Evolutionary conservation across 2,329 filamentous ascomycete genomes (phyloP).

Genomic region (Leptographium procerum): DNA sequence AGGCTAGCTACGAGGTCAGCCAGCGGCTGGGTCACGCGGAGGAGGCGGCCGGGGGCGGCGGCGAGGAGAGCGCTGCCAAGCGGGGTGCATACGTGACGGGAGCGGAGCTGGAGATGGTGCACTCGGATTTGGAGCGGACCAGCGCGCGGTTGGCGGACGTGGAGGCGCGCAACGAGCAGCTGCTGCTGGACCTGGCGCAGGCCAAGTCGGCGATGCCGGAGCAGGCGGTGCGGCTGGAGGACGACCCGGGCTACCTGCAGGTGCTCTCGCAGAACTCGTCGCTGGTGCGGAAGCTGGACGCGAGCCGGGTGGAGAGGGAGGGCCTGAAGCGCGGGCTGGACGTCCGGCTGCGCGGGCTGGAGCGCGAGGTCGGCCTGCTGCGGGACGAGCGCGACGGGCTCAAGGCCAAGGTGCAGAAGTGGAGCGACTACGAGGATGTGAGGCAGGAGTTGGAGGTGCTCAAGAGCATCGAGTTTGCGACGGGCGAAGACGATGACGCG

Average conservation of each 20-base stretch:
- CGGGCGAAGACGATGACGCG: conserved; percentile 68
- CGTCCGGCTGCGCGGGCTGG: conserved; percentile 61
- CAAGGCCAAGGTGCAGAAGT: conserved; percentile 72
- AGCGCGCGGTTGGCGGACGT: conserved; percentile 79
- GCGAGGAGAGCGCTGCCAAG: conserved; percentile 14
- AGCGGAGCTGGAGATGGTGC: conserved; percentile 88
- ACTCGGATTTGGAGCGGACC: conserved; percentile 81
- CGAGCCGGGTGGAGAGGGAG: conserved; percentile 72
- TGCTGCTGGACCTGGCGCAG: conserved; percentile 83
- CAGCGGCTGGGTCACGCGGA: conserved; percentile 72
- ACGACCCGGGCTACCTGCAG: conserved; percentile 80
- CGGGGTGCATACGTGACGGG: conserved; percentile 53
- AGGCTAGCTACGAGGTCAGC: conserved; percentile 93
- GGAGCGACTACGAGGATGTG: conserved; percentile 90
- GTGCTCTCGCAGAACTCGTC: conserved; percentile 90
- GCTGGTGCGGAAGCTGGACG: conserved; percentile 78
- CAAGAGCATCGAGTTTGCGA: conserved; percentile 95
- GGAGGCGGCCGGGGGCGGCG: conserved; percentile 22
- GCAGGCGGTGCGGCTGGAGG: conserved; percentile 58
- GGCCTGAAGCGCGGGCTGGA: conserved; percentile 67
- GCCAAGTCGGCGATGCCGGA: conserved; percentile 62
- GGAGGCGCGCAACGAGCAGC: conserved; percentile 86
- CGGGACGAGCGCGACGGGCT: conserved; percentile 72
- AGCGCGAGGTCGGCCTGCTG: conserved; percentile 64
- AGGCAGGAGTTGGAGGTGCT: conserved; percentile 93